Evolutionary conservation across 2,329 filamentous ascomycete species (phyloP).

Genomic region (Fusarium papillatum): DNA sequence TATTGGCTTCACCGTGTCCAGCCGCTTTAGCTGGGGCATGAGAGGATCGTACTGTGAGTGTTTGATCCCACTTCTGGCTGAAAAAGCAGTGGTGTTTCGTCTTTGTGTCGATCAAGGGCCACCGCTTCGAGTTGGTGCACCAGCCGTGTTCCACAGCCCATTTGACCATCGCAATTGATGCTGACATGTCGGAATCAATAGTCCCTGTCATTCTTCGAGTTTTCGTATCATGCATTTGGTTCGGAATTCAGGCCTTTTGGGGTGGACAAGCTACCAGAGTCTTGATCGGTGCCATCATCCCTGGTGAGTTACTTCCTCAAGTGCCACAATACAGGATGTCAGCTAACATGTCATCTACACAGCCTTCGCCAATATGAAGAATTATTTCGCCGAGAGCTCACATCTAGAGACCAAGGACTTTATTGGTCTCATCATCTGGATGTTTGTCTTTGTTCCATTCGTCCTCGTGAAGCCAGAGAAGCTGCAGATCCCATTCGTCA

Average conservation of each 20-base stretch:
- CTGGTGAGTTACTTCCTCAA: conserved; percentile 19
- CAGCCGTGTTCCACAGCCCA: background rate
- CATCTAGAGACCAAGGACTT: conserved; percentile 45
- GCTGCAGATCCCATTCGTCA: conserved; percentile 42
- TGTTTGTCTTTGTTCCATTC: conserved; percentile 36
- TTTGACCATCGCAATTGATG: background rate
- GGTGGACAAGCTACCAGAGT: conserved; percentile 46
- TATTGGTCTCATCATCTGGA: conserved; percentile 43
- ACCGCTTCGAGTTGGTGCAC: background rate
- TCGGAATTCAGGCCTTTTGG: conserved; percentile 48
- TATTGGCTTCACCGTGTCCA: conserved; percentile 44
- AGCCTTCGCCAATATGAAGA: conserved; percentile 41
- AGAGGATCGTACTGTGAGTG: conserved; percentile 56
- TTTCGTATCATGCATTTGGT: conserved; percentile 44
- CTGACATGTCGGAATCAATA: conserved; percentile 1
- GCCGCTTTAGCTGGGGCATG: conserved; percentile 62
- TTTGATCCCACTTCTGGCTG: background rate
- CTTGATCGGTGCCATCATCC: conserved; percentile 45
- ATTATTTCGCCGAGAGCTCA: conserved; percentile 38
- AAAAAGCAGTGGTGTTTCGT: background rate
- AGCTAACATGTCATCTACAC: background rate
- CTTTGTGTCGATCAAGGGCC: background rate
- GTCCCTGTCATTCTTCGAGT: conserved; percentile 44
- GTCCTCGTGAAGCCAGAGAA: conserved; percentile 41
- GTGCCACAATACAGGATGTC: background rate